Conservation (phyloP, 1,284 basidiomycete genomes). For the Papiliotrema terrestris region DNA sequence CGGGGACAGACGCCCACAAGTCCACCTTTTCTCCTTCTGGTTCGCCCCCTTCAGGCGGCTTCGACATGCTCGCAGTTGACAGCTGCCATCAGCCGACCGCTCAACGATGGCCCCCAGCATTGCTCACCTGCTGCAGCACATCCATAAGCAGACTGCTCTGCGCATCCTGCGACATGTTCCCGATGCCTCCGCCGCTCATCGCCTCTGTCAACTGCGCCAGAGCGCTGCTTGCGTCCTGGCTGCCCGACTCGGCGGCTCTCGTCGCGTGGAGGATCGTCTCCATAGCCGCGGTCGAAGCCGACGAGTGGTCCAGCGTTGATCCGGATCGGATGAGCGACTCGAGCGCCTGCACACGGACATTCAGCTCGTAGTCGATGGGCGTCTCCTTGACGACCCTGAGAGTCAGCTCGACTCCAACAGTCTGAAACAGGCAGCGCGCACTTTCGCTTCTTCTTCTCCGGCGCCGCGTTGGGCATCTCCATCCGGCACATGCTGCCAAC, state of each 20-base stretch:
- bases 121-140: slow-evolving; percentile 37
- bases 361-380: slow-evolving; percentile 40
- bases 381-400: slow-evolving; percentile 18
- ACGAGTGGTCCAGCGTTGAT: slow-evolving; percentile 34
- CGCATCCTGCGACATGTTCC: slow-evolving; percentile 32
- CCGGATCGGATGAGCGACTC: slow-evolving; percentile 42
- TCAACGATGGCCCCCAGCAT: not conserved
- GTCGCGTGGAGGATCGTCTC: slow-evolving; percentile 45
- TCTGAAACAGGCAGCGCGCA: slow-evolving; percentile 11
- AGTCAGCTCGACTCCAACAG: not conserved
- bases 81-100: slow-evolving; percentile 23
- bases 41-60: slow-evolving; percentile 8
- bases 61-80: slow-evolving; percentile 35
- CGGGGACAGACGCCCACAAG: slow-evolving; percentile 35
- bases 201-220: slow-evolving; percentile 36
- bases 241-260: slow-evolving; percentile 37
- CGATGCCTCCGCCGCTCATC: slow-evolving; percentile 22
- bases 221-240: slow-evolving; percentile 37
- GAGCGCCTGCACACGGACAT: slow-evolving; percentile 39
- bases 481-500: slow-evolving; percentile 45
- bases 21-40: slow-evolving; percentile 16
- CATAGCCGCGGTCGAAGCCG: slow-evolving; percentile 34
- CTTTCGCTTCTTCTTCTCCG: slow-evolving; percentile 37
- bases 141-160: slow-evolving; percentile 42
- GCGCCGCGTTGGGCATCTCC: slow-evolving; percentile 35